A percentile compares a stretch with the other conserved stretches of the same genome.
phyloP scores from a whole-genome alignment of 78 protist species.

The Planoprotostelium fungivorum region DNA sequence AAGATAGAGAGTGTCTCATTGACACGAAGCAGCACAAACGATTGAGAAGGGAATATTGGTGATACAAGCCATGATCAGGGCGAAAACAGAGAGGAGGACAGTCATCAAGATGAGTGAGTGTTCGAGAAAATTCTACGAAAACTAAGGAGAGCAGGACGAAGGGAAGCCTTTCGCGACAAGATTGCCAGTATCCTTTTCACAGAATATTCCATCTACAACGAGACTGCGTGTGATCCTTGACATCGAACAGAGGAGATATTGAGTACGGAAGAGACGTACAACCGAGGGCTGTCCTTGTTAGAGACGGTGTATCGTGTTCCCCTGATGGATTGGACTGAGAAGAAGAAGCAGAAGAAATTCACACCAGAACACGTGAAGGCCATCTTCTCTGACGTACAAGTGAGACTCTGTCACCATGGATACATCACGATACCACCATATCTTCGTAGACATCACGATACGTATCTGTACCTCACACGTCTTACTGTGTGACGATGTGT shows the following conservation, averaged over 20 bases:
- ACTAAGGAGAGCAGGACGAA: not conserved
- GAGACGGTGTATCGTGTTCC: not conserved
- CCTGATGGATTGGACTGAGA: not conserved
- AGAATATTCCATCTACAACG: no score
- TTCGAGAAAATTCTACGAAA: not conserved
- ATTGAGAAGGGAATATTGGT: not conserved
- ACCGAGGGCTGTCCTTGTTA: not conserved
- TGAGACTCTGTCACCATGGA: no score
- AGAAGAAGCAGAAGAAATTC: not conserved
- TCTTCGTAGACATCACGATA: not conserved
- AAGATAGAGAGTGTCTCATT: no score
- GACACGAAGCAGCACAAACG: no score
- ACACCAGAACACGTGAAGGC: not conserved
- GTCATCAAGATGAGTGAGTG: not conserved
- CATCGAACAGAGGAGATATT: not conserved
- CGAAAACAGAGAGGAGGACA: not conserved
- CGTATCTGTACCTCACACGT: not conserved
- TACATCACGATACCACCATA: not conserved
- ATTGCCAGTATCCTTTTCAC: not conserved
- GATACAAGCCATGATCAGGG: not conserved
- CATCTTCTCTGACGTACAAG: not conserved
- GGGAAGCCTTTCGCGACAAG: not conserved
- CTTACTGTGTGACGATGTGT: conserved; percentile 5
- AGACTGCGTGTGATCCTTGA: not conserved
- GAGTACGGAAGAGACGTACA: not conserved